phyloP scores from a whole-genome alignment of 371 early-diverging fungal genomes.

The Quaeritorhiza haematococci region DNA sequence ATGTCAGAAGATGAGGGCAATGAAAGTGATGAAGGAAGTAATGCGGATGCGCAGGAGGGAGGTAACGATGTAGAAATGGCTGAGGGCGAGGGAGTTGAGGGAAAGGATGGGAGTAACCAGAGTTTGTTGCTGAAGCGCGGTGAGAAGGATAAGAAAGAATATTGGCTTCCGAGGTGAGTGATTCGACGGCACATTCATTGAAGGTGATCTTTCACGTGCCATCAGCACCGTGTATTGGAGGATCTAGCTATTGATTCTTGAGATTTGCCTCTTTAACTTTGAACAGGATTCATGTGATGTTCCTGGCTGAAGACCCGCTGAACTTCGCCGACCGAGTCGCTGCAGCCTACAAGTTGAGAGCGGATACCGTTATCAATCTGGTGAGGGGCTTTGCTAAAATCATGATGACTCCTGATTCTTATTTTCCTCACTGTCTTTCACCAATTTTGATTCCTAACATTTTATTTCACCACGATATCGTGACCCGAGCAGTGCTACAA shows the following conservation, averaged over 20 bases:
- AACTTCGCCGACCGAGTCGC: slow-evolving; percentile 39
- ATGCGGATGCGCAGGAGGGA: slow-evolving; percentile 6
- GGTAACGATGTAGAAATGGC: slow-evolving; percentile 6
- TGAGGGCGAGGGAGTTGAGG: slow-evolving; percentile 5
- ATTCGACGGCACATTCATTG: neutral
- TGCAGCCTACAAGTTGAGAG: slow-evolving; percentile 28
- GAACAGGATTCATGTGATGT: slow-evolving; percentile 38
- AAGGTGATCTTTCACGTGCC: neutral
- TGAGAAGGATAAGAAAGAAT: slow-evolving; percentile 17
- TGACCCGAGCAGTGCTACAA: slow-evolving; percentile 28
- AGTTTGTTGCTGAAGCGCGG: neutral
- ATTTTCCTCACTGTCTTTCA: neutral
- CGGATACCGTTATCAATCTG: slow-evolving; percentile 25
- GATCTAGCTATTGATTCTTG: neutral
- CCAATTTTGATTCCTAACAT: neutral
- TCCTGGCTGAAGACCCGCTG: slow-evolving; percentile 49
- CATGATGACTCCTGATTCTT: too few species aligned
- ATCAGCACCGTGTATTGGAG: too few species aligned
- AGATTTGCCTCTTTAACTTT: too few species aligned
- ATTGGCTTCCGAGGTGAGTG: neutral
- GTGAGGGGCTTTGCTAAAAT: slow-evolving; percentile 15
- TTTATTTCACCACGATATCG: neutral
- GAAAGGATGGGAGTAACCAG: slow-evolving; percentile 2
- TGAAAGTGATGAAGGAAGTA: slow-evolving; percentile 15
- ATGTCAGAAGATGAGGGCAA: slow-evolving; percentile 15